Percentiles rank a stretch among this genome's conserved stretches.
phyloP scores from a whole-genome alignment of 345 rosid genomes.

The Gossypium herbaceum region DNA sequence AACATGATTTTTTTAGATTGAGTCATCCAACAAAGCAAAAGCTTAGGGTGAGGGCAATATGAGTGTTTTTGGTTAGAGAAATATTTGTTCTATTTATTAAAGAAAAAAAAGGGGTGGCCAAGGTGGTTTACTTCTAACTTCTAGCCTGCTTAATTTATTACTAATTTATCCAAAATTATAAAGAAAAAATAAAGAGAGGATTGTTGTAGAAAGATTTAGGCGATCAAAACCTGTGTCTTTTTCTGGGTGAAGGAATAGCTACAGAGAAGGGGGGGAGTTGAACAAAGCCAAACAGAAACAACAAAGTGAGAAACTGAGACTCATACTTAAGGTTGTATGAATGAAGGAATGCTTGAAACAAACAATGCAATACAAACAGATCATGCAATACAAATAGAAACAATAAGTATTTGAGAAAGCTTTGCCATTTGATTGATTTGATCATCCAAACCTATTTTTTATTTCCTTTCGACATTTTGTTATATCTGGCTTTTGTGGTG shows the following conservation, averaged over 20 bases:
- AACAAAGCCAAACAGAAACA: conserved; percentile 15
- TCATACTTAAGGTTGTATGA: background rate
- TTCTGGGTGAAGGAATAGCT: conserved; percentile 23
- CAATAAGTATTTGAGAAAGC: conserved; percentile 22
- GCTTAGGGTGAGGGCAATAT: background rate
- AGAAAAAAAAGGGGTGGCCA: background rate
- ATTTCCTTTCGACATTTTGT: conserved; percentile 15
- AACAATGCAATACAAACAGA: conserved; percentile 18
- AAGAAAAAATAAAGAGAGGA: conserved; percentile 18
- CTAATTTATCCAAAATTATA: background rate
- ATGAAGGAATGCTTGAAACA: conserved; percentile 25
- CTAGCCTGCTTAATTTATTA: background rate
- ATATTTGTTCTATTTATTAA: background rate
- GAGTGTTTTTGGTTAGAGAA: background rate
- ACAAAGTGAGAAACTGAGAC: background rate
- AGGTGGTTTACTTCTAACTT: background rate
- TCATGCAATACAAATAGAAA: conserved; percentile 13
- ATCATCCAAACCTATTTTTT: conserved; percentile 23
- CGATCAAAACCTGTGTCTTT: conserved; percentile 12
- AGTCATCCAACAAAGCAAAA: too few species aligned
- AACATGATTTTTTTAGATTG: too few species aligned
- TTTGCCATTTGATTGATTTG: conserved; percentile 29
- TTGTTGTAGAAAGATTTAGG: conserved; percentile 39
- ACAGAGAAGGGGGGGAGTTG: conserved; percentile 18
- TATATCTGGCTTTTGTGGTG: conserved; percentile 34